Base-by-base conservation (phyloP, 2,329 filamentous ascomycete species). In the Calonectria pseudoreteaudii region DNA sequence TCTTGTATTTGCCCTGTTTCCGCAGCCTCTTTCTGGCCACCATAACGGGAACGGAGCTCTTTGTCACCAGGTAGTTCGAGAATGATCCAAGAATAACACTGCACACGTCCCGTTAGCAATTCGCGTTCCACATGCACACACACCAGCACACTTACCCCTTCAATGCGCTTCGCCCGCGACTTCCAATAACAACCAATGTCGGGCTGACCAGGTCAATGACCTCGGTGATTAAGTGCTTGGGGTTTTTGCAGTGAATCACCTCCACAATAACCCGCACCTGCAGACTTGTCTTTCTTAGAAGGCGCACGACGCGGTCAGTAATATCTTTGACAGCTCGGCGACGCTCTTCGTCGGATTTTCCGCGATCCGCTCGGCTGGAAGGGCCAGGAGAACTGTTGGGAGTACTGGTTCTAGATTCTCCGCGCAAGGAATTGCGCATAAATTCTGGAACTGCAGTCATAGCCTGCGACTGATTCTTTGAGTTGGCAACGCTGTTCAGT, bases 191-290 rank as follows among this genome's bases (percentile, higher is more conserved):
- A 26, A 98, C 96, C 73, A 99, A 88, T 1, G 96, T 98, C 6
- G 97, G 97, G 77, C 94, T 94, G 67, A 98, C 90, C 76, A 95
- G 91, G 83, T 99, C 97, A 84, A 99, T 98, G 86, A 98, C 95
- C 87, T 98, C 97, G 0, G 95, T 98, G 76, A 99, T 95, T 87
- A 98, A 90, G 83, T 98, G 96, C 84, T 97, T 96, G 5, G 97
- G 95, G 81, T 94, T 98, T 89, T 98, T 98, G 92, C 97, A 98
- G 85, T 98, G 97, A 78, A 99, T 93, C 34, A 98, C 96, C 85
- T 99, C 97, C 41, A 99, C 93, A 66, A 98, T 95, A 62, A 98
- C 94, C 72, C 95, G 92, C 64, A 98, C 96, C 83, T 99, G 96
- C 72, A 99, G 88, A 76, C 94, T 92, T 0, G 97, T 99, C 88